Evolutionary conservation across 2,329 filamentous ascomycete genomes (phyloP).

Genomic region (Cladosporium sp.): DNA sequence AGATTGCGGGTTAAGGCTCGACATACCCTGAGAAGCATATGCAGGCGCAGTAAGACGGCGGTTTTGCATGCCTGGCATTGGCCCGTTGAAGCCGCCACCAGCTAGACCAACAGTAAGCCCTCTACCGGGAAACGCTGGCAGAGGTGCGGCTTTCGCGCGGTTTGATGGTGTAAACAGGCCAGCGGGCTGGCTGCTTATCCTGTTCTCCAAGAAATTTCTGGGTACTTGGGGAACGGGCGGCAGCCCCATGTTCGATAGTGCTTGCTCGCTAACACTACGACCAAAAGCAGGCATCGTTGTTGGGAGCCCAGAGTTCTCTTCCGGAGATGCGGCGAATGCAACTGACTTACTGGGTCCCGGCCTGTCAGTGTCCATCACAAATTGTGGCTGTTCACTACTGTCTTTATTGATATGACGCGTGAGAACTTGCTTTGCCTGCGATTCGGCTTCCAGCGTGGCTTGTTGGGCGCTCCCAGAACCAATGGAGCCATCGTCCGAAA

Average conservation of each 20-base stretch:
- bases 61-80: background rate
- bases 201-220: background rate
- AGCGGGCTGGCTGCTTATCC: background rate
- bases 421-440: background rate
- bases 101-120: background rate
- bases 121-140: background rate
- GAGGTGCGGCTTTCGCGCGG: background rate
- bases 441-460: too few species aligned
- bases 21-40: background rate
- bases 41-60: background rate
- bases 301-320: too few species aligned
- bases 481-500: background rate
- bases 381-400: background rate
- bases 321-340: too few species aligned
- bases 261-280: slow-evolving; percentile 6
- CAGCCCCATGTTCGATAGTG: background rate
- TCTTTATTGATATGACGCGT: background rate
- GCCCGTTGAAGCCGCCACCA: background rate
- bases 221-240: background rate
- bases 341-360: too few species aligned
- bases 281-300: background rate
- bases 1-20: background rate
- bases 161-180: background rate
- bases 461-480: background rate
- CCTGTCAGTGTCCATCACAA: background rate